Conservation (phyloP, 78 protist species). For the Dictyostelium discoideum region dicty_2.7 NC_007088.5:5901501-5902000, state of each 20-base stretch:
- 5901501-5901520: constrained; percentile 37
- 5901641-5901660: background rate
- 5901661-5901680: background rate
- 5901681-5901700: background rate
- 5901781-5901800: constrained; percentile 59
- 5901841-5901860: constrained; percentile 23
- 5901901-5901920: too few relatives aligned
- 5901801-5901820: constrained; percentile 35
- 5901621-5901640: background rate
- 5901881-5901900: too few relatives aligned
- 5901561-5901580: background rate
- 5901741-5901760: constrained; percentile 5
- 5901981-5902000: too few relatives aligned
- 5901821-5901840: constrained; percentile 26
- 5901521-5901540: constrained; percentile 4
- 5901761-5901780: constrained; percentile 42
- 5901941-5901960: background rate
- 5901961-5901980: too few relatives aligned
- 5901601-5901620: background rate
- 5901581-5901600: background rate
- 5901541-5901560: background rate
- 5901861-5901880: too few relatives aligned
- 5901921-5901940: background rate
- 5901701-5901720: background rate
- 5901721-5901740: background rate